Conservation (phyloP, 2,329 filamentous ascomycete species). For the Lecanosticta acicola region DNA sequence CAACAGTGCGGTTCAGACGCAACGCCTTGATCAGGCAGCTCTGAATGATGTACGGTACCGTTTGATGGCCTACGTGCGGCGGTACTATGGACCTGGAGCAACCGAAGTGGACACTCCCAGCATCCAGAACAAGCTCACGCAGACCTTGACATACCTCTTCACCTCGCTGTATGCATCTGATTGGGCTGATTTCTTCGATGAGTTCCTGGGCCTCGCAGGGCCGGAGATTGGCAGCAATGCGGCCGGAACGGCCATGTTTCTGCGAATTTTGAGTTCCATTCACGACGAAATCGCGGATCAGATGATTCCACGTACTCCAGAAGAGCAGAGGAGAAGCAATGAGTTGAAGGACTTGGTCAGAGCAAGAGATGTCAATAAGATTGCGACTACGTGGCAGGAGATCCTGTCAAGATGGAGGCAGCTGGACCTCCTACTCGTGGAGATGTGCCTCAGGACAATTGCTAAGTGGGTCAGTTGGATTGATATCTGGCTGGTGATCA, state of each 20-base stretch:
- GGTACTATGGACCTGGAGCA: constrained; percentile 59
- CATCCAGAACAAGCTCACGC: constrained; percentile 94
- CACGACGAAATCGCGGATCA: constrained; percentile 98
- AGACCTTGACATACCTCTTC: constrained; percentile 92
- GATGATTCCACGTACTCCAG: constrained; percentile 69
- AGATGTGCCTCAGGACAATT: constrained; percentile 85
- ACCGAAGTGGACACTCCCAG: constrained; percentile 61
- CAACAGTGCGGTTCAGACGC: constrained; percentile 81
- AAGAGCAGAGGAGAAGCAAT: constrained; percentile 78
- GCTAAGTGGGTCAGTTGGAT: constrained; percentile 99
- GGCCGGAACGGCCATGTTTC: constrained; percentile 79
- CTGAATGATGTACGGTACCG: constrained; percentile 73
- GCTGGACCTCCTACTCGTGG: constrained; percentile 63
- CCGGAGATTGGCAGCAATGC: constrained; percentile 48
- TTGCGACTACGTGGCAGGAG: constrained; percentile 86
- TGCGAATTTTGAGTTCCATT: constrained; percentile 80
- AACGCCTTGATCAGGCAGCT: constrained; percentile 66
- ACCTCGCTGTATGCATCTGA: constrained; percentile 76
- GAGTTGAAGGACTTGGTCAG: constrained; percentile 88
- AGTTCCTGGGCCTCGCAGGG: constrained; percentile 72
- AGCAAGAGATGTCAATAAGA: constrained; percentile 78
- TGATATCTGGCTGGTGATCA: constrained; percentile 89
- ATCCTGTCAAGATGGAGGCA: constrained; percentile 73
- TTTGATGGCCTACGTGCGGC: constrained; percentile 72
- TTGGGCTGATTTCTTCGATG: constrained; percentile 87